Conservation (phyloP, 1,139 yeast genomes). For the Blastobotrys serpentis region DNA sequence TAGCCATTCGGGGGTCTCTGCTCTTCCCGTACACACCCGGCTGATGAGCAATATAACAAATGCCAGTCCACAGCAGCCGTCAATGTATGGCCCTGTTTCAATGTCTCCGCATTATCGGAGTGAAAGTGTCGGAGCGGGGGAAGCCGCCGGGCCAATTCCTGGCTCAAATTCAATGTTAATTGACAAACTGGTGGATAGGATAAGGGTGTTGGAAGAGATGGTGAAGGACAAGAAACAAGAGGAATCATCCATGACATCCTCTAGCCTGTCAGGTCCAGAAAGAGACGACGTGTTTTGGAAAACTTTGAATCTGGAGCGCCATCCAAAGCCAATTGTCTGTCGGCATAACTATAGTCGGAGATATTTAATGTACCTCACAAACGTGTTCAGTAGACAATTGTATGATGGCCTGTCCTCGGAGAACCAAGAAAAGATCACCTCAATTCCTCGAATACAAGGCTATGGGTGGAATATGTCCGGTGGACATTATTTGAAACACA, state of each 20-base stretch:
- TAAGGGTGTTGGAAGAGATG: conserved; percentile 12
- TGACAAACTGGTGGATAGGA: conserved; percentile 12
- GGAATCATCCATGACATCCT: background rate
- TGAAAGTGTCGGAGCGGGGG: background rate
- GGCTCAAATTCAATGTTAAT: background rate
- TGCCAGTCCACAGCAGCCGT: no score
- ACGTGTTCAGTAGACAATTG: conserved; percentile 46
- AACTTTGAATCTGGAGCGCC: conserved; percentile 5
- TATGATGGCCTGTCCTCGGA: conserved; percentile 44
- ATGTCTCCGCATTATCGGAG: background rate
- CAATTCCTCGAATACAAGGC: conserved; percentile 55
- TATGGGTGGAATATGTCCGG: conserved; percentile 70
- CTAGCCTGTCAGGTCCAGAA: conserved; percentile 3
- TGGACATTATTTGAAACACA: conserved; percentile 47
- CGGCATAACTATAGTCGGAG: conserved; percentile 43
- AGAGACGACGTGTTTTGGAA: conserved; percentile 2
- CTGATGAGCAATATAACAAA: no score
- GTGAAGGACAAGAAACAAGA: background rate
- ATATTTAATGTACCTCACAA: conserved; percentile 42
- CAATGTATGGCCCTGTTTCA: conserved; percentile 1
- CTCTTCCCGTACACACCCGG: no score
- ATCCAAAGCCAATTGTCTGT: conserved; percentile 10
- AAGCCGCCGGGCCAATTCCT: background rate
- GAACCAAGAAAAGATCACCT: conserved; percentile 40
- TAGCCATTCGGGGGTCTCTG: conserved; percentile 2